phyloP scores from a whole-genome alignment of 2,329 filamentous ascomycete species.

The Xylariaceae sp. region DNA sequence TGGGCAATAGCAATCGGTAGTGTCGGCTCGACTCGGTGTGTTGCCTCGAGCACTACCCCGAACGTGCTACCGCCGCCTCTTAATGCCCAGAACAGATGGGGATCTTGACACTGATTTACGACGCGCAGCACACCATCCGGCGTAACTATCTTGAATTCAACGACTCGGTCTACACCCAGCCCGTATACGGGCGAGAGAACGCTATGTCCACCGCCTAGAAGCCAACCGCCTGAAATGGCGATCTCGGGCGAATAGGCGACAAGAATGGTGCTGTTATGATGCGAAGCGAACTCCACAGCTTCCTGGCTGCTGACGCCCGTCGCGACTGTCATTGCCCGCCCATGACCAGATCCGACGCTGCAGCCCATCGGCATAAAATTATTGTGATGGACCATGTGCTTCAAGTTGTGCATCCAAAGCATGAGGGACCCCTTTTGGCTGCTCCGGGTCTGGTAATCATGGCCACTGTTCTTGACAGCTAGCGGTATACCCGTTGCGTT shows the following conservation, averaged over 20 bases:
- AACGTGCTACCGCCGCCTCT: conserved; percentile 43
- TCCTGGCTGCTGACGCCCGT: conserved; percentile 14
- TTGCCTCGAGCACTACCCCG: conserved; percentile 41
- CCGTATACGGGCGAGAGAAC: conserved; percentile 35
- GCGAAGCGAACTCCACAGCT: conserved; percentile 16
- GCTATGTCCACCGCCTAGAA: conserved; percentile 3
- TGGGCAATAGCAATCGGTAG: conserved; percentile 19
- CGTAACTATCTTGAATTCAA: conserved; percentile 44
- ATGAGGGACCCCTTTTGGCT: conserved; percentile 17
- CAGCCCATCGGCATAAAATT: conserved; percentile 17
- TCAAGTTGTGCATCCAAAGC: conserved; percentile 21
- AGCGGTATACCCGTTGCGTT: conserved; percentile 25
- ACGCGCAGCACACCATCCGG: conserved; percentile 40
- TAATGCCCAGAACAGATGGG: conserved; percentile 34
- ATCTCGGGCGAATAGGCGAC: conserved; percentile 18
- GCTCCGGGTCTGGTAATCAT: conserved; percentile 20
- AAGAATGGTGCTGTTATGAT: conserved; percentile 18
- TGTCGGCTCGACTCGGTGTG: conserved; percentile 18
- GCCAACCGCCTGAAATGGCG: conserved; percentile 17
- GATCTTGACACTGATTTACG: conserved; percentile 41
- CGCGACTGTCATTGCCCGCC: conserved; percentile 15
- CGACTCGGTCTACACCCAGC: conserved; percentile 46
- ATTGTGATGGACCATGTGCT: conserved; percentile 13
- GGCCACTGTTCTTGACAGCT: conserved; percentile 22
- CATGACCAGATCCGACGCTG: conserved; percentile 7